phyloP scores from a whole-genome alignment of 371 early-diverging fungal genomes.

The Rhizopus sp. region DNA sequence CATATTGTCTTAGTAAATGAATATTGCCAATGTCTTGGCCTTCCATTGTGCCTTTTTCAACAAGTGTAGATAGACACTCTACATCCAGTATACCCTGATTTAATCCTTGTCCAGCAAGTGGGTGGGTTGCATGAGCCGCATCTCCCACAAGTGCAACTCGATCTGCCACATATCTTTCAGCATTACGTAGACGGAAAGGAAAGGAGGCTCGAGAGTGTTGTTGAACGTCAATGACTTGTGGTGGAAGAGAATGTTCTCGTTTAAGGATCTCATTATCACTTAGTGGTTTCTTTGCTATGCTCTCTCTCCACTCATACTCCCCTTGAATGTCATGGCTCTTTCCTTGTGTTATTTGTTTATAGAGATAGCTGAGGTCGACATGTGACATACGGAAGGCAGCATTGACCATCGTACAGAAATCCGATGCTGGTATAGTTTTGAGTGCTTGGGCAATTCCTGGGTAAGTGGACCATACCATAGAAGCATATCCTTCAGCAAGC shows the following conservation, averaged over 20 bases:
- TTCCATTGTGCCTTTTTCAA: slow-evolving; percentile 63
- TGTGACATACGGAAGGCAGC: slow-evolving; percentile 76
- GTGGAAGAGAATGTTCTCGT: slow-evolving; percentile 53
- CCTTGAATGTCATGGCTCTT: slow-evolving; percentile 50
- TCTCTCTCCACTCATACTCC: slow-evolving; percentile 72
- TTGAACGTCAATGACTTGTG: slow-evolving; percentile 64
- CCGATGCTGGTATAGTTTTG: slow-evolving; percentile 57
- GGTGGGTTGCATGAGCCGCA: slow-evolving; percentile 97
- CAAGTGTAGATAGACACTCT: slow-evolving; percentile 60
- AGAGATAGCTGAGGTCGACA: slow-evolving; percentile 76
- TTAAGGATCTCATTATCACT: slow-evolving; percentile 21
- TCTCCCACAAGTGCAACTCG: slow-evolving; percentile 94
- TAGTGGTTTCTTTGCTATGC: slow-evolving; percentile 36
- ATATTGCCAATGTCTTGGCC: slow-evolving; percentile 84
- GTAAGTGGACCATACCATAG: slow-evolving; percentile 91
- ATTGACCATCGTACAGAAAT: slow-evolving; percentile 77
- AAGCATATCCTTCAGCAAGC: slow-evolving; percentile 65
- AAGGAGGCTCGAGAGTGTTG: slow-evolving; percentile 80
- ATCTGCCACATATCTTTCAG: slow-evolving; percentile 70
- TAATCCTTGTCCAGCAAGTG: slow-evolving; percentile 96
- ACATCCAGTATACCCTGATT: slow-evolving; percentile 93
- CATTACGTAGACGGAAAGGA: slow-evolving; percentile 82
- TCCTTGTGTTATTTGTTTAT: slow-evolving; percentile 52
- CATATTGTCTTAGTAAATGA: slow-evolving; percentile 72
- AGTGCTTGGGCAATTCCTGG: slow-evolving; percentile 66